These are phyloP conservation scores for Yamadazyma trypodendri DNA, from an alignment of 1,139 yeast species.

Conservation along the genomic window DNA sequence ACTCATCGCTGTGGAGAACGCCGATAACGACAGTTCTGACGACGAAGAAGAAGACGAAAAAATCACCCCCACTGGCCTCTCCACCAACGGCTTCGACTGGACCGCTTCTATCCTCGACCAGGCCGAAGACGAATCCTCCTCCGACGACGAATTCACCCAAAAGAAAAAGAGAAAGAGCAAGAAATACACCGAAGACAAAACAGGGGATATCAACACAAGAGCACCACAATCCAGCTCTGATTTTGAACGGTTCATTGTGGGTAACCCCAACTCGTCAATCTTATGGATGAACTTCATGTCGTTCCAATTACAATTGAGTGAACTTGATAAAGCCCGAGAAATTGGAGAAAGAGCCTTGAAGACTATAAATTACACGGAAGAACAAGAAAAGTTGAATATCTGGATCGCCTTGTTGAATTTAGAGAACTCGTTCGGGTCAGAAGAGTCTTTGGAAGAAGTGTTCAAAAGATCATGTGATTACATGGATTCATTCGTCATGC, in stretches of 20 bases:
- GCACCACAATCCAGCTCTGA: conserved; percentile 91
- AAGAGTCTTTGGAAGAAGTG: conserved; percentile 73
- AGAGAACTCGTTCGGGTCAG: conserved; percentile 90
- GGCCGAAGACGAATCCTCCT: conserved; percentile 60
- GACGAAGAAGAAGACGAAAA: conserved; percentile 22
- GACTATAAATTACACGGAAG: conserved; percentile 88
- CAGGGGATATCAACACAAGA: conserved; percentile 77
- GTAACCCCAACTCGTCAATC: conserved; percentile 91
- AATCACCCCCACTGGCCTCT: conserved; percentile 50
- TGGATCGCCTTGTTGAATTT: conserved; percentile 95
- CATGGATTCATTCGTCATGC: conserved; percentile 84
- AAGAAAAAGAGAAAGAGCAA: conserved; percentile 46
- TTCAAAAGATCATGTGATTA: conserved; percentile 85
- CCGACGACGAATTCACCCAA: conserved; percentile 51
- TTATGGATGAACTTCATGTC: conserved; percentile 99
- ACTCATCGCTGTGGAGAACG: conserved; percentile 22
- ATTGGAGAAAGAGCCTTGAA: conserved; percentile 90
- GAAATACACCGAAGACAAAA: conserved; percentile 66
- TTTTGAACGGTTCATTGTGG: conserved; percentile 85
- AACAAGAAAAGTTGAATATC: conserved; percentile 86
- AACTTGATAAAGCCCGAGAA: conserved; percentile 90
- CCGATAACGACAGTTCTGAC: conserved; percentile 21
- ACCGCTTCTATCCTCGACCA: conserved; percentile 86
- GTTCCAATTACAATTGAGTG: conserved; percentile 92
- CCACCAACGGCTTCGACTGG: conserved; percentile 90